Percentiles rank a stretch among this genome's conserved stretches.
Evolutionary conservation across 2,329 filamentous ascomycete species (phyloP).

Genomic region (Hansfordia pulvinata): DNA sequence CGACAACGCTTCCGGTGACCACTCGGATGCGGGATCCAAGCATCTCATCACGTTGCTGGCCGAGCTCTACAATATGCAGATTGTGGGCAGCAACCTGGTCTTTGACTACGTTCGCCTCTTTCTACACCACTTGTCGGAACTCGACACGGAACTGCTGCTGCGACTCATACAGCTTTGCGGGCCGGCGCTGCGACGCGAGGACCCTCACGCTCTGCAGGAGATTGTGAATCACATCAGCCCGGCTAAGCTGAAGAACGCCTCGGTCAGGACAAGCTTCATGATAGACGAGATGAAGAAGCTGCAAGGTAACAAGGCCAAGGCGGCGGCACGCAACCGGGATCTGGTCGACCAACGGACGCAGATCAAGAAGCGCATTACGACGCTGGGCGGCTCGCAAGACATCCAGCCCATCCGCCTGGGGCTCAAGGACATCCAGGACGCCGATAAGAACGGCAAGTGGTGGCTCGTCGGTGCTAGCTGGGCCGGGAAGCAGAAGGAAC

Average conservation of each 20-base stretch:
- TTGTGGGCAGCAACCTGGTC: conserved; percentile 68
- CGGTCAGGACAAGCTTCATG: conserved; percentile 91
- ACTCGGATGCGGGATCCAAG: conserved; percentile 16
- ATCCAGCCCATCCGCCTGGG: conserved; percentile 67
- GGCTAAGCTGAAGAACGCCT: conserved; percentile 57
- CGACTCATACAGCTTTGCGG: conserved; percentile 74
- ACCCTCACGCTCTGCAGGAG: conserved; percentile 77
- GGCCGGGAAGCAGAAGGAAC: conserved; percentile 25
- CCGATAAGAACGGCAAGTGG: conserved; percentile 88
- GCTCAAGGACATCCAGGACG: conserved; percentile 68
- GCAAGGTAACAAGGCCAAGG: conserved; percentile 86
- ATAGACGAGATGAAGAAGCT: conserved; percentile 90
- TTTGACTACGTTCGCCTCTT: conserved; percentile 85
- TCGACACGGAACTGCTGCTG: conserved; percentile 79
- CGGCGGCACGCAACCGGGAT: conserved; percentile 53
- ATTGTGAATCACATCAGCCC: conserved; percentile 71
- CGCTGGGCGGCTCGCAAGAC: conserved; percentile 48
- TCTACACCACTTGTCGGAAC: conserved; percentile 60
- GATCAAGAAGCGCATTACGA: conserved; percentile 80
- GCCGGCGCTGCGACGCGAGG: conserved; percentile 73
- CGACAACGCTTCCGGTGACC: conserved; percentile 22
- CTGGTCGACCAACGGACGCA: conserved; percentile 71
- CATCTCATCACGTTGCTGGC: conserved; percentile 71
- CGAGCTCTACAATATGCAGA: conserved; percentile 84
- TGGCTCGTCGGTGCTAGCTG: conserved; percentile 98